Evolutionary conservation across 805 yeast genomes (phyloP).

Genomic region (Starmerella ratchasimensis): DNA sequence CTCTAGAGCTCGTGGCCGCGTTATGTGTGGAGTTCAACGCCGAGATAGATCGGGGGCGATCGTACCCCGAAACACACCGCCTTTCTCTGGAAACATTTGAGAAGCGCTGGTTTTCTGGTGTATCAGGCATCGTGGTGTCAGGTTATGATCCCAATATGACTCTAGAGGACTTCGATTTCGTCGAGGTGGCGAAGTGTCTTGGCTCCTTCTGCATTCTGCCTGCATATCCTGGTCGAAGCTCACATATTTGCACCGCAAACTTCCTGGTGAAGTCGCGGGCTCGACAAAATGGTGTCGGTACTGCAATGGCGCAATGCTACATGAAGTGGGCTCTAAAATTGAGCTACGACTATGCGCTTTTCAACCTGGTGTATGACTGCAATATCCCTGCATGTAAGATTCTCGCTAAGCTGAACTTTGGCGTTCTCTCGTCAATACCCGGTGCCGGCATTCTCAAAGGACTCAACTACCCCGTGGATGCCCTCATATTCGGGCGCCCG

Average conservation of each 20-base stretch:
- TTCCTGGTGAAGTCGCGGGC: slow-evolving; percentile 87
- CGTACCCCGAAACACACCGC: slow-evolving; percentile 74
- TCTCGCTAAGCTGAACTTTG: slow-evolving; percentile 63
- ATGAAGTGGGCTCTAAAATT: slow-evolving; percentile 82
- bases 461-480: slow-evolving; percentile 72
- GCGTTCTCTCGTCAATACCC: slow-evolving; percentile 62
- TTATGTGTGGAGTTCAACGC: slow-evolving; percentile 83
- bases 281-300: slow-evolving; percentile 83
- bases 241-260: slow-evolving; percentile 84
- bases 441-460: slow-evolving; percentile 85
- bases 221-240: slow-evolving; percentile 81
- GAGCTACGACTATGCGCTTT: slow-evolving; percentile 73
- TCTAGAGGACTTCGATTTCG: slow-evolving; percentile 32
- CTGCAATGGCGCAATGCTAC: slow-evolving; percentile 68
- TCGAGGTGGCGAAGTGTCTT: slow-evolving; percentile 86
- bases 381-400: slow-evolving; percentile 71
- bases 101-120: slow-evolving; percentile 75
- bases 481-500: slow-evolving; percentile 72
- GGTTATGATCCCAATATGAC: slow-evolving; percentile 3
- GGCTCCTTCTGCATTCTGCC: slow-evolving; percentile 81
- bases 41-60: slow-evolving; percentile 81
- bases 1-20: slow-evolving; percentile 65
- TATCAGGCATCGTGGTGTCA: slow-evolving; percentile 39
- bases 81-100: slow-evolving; percentile 63
- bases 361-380: slow-evolving; percentile 78